Conservation (phyloP, 805 yeast genomes). For the Wickerhamiella parazyma region DNA sequence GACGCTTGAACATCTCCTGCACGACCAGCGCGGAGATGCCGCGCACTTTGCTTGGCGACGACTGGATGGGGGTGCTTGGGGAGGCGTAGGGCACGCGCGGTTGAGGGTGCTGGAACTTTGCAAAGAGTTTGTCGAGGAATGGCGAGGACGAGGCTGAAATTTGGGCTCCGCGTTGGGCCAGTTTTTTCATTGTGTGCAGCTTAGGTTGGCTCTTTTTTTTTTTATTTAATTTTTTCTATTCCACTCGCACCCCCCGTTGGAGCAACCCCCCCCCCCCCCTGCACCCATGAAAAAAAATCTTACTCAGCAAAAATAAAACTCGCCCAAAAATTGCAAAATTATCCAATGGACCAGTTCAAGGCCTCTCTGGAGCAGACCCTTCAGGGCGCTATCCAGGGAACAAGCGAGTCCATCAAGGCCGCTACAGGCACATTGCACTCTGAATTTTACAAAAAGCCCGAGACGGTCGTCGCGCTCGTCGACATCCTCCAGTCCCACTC, state of each 20-base stretch:
- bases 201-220: not conserved
- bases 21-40: conserved; percentile 1
- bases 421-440: conserved; percentile 65
- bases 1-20: not conserved
- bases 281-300: not conserved
- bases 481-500: conserved; percentile 62
- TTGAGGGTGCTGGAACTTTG: not conserved
- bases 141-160: not conserved
- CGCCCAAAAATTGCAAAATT: not conserved
- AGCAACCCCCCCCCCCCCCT: no score
- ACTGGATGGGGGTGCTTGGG: conserved; percentile 1
- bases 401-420: conserved; percentile 57
- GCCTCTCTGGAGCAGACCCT: conserved; percentile 66
- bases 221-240: no score
- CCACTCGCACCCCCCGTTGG: no score
- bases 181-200: not conserved
- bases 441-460: conserved; percentile 58
- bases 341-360: conserved; percentile 30
- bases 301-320: not conserved
- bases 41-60: not conserved
- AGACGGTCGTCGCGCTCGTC: conserved; percentile 67
- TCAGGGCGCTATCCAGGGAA: conserved; percentile 63
- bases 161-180: not conserved
- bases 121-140: not conserved
- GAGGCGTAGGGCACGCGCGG: not conserved